Base-by-base conservation (phyloP, 306 rosid species). In the Hylodesmum podocarpum region DNA sequence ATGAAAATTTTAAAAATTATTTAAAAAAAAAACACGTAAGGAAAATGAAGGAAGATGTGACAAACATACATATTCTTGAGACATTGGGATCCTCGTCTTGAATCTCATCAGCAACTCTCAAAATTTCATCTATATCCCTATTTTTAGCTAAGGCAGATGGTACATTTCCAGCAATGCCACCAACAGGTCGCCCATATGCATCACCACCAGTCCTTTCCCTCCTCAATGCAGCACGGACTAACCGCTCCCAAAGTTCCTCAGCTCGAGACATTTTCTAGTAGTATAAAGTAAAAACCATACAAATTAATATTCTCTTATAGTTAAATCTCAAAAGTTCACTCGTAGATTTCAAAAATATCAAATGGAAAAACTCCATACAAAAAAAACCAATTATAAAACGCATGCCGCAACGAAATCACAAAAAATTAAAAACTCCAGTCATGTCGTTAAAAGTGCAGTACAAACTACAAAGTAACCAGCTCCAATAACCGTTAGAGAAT, bases 21-120 rank as follows among this genome's bases (percentile, higher is more conserved):
- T n/a, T n/a, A n/a, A n/a, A 31, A 58, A 10, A 24, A 57, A 73
- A 16, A 40, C 21, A 29, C 10, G 19, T 24, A 25, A 54, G 47
- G 33, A 29, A 27, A 47, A 31, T 15, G 3, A 70, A 27, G 54
- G 24, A 39, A 62, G 50, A 53, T 61, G 50, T 11, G 63, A 80
- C 57, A 18, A 69, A 73, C 88, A 50, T 87, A 94, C 98, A 81
- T 46, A 95, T 92, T 84, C 98, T 89, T 18, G 97, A 80, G 58
- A 95, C 67, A 63, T 71, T 90, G 55, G 98, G 97, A 84, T 88
- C 89, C n/a, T 88, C 92, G 16, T 89, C 93, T 87, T 95, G 97
- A 78, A 95, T 95, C 88, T 90, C 97, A 83, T 95, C 98, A 9
- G 98, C 98, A 81, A 85, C 97, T 85, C 96, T 87, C 66, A 95